Evolutionary conservation across 1,139 yeast genomes (phyloP), one percentile per base, ranked within the genome.

Genomic region (Hyphopichia fennica): DNA sequence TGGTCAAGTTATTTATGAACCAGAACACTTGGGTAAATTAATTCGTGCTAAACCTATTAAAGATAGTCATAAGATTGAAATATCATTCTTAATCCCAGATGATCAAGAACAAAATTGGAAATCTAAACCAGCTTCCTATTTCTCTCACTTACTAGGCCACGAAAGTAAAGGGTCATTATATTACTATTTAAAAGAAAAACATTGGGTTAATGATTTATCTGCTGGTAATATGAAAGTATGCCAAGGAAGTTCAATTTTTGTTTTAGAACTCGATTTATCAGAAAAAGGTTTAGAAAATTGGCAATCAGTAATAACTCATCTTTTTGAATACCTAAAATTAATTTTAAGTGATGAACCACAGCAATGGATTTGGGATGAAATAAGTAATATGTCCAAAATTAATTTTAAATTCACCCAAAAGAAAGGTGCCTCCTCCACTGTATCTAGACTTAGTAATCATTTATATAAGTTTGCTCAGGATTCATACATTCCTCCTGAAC

Each of bases 101-200:
- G 84, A 82, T 53, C 72, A 76, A 44, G 80, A 77, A 28, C 64
- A 67, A 14, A 64, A 75, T 42, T 87, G 93, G 87, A 77, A 77
- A 39, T 72, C 78, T 22, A 81, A 81, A 51, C 96, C 97, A 0
- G 74, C 79, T 11, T 79, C 75, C 41, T 87, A 89, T 60, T 77
- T 72, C 51, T 79, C 93, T 20, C 97, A 91, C 60, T 70, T 93
- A 44, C 66, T 93, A 43, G 98, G 99, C 28, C 98, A 93, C 60
- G 98, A 93, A 66, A 88, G 79, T 41, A 74, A 82, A 41, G 98
- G 98, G 1, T 88, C 96, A 1, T 63, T 93, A 15, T 71, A 88
- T 31, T 77, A 82, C 42, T 76, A 73, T 50, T 75, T 91, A 49
- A 91, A 90, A 63, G 65, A 69, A 34, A 52, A 54, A 46, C 87